These are phyloP conservation scores for Toxicodendron radicans DNA, from an alignment of 345 rosid species.

Conservation along the genomic window DNA sequence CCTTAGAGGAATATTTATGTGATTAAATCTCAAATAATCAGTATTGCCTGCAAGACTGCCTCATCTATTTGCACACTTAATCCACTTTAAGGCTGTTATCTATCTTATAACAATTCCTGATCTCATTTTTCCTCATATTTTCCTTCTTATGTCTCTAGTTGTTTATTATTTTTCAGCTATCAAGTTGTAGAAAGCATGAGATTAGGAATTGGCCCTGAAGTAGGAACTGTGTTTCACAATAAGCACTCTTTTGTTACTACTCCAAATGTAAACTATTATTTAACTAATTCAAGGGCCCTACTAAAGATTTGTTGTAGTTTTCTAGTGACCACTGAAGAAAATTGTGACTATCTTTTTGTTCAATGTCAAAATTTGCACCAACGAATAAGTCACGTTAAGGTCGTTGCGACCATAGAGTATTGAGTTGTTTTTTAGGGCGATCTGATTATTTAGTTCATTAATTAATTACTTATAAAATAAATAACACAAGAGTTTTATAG, in stretches of 20 bases:
- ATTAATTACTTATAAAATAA: too few species aligned
- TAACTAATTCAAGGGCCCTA: not conserved
- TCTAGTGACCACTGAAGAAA: not conserved
- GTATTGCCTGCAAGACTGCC: not conserved
- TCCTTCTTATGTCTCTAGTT: not conserved
- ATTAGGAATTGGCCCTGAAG: conserved; percentile 47
- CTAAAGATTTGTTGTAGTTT: not conserved
- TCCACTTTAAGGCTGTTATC: not conserved
- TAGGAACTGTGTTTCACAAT: not conserved
- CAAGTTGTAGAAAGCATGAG: conserved; percentile 98
- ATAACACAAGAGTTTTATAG: too few species aligned
- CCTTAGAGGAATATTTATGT: not conserved
- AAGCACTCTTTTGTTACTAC: not conserved
- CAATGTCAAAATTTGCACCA: too few species aligned
- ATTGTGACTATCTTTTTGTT: not conserved
- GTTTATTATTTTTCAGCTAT: conserved; percentile 49
- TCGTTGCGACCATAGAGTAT: too few species aligned
- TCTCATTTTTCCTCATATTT: not conserved
- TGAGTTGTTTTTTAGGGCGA: too few species aligned
- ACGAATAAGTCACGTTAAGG: too few species aligned
- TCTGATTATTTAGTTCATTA: too few species aligned
- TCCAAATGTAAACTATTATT: not conserved
- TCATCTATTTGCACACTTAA: not conserved
- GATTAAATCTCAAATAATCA: not conserved
- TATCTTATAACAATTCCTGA: not conserved